Conservation (phyloP, 2,329 filamentous ascomycete genomes). For the Zasmidium cellare region DNA sequence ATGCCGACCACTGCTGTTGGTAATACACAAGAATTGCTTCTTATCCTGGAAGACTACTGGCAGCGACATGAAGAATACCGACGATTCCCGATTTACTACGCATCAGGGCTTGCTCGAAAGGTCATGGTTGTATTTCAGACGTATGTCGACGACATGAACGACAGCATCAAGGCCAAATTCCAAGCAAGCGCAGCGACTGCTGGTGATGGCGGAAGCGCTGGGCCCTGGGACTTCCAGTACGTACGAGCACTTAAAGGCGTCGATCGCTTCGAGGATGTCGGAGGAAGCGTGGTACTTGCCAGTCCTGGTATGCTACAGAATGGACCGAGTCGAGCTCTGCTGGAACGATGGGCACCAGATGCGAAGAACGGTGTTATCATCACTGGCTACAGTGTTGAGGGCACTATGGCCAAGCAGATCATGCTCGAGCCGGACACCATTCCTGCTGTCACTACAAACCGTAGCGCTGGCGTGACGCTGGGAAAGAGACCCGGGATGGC, state of each 20-base stretch:
- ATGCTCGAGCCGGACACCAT: conserved; percentile 95
- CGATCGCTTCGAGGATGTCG: conserved; percentile 93
- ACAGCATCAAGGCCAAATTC: conserved; percentile 97
- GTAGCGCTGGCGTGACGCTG: conserved; percentile 24
- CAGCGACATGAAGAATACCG: conserved; percentile 83
- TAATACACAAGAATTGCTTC: conserved; percentile 85
- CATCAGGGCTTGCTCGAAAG: conserved; percentile 88
- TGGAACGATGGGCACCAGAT: conserved; percentile 94
- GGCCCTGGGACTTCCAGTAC: conserved; percentile 95
- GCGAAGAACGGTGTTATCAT: conserved; percentile 98
- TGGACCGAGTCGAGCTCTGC: conserved; percentile 85
- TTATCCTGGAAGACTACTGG: conserved; percentile 98
- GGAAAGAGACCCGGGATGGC: conserved; percentile 45
- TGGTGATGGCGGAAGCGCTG: conserved; percentile 68
- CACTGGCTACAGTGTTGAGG: conserved; percentile 97
- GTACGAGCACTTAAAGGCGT: conserved; percentile 89
- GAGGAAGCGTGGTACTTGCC: conserved; percentile 94
- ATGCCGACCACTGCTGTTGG: conserved; percentile 96
- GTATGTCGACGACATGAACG: conserved; percentile 97
- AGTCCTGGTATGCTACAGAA: conserved; percentile 98
- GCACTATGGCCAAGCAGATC: conserved; percentile 95
- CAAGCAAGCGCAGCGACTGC: conserved; percentile 80
- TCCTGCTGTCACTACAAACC: conserved; percentile 79
- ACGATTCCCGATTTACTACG: conserved; percentile 94
- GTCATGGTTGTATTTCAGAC: conserved; percentile 99